Base-by-base conservation (phyloP, 1,139 yeast species). In the Geotrichum carabidarum region DNA sequence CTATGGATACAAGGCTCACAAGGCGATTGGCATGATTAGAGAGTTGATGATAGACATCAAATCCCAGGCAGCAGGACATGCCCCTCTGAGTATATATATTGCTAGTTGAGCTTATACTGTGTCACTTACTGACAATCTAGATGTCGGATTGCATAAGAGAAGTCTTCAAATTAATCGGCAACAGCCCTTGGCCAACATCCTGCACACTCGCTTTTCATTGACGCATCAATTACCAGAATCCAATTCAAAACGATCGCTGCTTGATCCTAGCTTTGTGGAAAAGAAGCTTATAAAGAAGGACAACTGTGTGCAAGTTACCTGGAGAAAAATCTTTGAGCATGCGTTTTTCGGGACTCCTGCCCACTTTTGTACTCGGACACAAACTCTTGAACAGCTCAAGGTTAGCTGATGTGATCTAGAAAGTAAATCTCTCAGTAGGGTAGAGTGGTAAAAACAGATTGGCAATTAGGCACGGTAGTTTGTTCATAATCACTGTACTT, bases 261-360 rank as follows among this genome's bases (percentile, higher is more conserved):
- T 51, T 5, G 44, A 51, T 31, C 30, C 44, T 7, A 41, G 36
- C 22, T 44, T 52, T 30, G 45, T 44, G 36, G 56, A 47, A 30
- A 22, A 47, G 15, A 49, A 45, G 49, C 15, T 47, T 12, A 50
- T 52, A 8, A 50, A 48, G 3, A 43, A 40, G 12, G 44, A 47
- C 11, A 54, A 61, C 22, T 63, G 67, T 47, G 60, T 58, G 1
- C 58, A 61, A n/a, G 59, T 63, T 40, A 62, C 66, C 0, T 63
- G 67, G 67, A 57, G 57, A 40, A 51, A 56, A 7, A 61, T 63
- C n/a, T 63, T 63, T 54, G 51, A 58, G 42, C 62, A 62, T 48
- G 63, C 66, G 6, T 46, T 63, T n/a, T 63, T 57, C 45, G 67
- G 67, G 1, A 58, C 57, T 12, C 59, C 60, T 1, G 56, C 57